Percentiles rank a stretch among this genome's conserved stretches.
These are phyloP conservation scores for Blastobotrys raffinosifermentans DNA, from an alignment of 1,139 yeast species.

Conservation along the genomic window DNA sequence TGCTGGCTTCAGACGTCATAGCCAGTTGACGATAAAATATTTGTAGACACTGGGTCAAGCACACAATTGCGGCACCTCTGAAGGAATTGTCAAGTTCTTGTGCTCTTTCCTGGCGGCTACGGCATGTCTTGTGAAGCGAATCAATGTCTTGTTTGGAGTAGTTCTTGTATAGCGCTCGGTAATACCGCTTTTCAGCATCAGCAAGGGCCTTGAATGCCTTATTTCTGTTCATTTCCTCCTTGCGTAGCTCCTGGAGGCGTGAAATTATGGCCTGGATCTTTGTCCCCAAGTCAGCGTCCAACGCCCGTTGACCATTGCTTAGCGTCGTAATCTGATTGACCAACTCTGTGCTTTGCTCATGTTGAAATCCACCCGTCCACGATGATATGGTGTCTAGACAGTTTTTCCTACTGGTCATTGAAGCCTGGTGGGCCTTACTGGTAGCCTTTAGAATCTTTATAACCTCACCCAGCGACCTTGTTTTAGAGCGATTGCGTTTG, in stretches of 20 bases:
- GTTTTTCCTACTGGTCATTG: constrained; percentile 10
- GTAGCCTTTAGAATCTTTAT: constrained; percentile 14
- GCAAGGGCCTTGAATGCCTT: constrained; percentile 12
- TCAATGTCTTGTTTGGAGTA: constrained; percentile 14
- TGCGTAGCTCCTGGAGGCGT: constrained; percentile 16
- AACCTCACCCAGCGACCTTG: constrained; percentile 10
- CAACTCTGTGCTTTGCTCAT: constrained; percentile 11
- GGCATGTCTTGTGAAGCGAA: constrained; percentile 15
- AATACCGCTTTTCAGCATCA: constrained; percentile 17
- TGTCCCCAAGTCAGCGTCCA: constrained; percentile 6
- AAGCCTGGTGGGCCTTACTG: constrained; percentile 14
- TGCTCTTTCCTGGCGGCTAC: constrained; percentile 11
- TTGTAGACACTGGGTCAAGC: constrained; percentile 17
- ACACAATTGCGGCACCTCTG: constrained; percentile 13
- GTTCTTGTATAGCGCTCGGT: constrained; percentile 20
- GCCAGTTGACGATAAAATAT: constrained; percentile 14
- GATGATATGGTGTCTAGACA: constrained; percentile 12
- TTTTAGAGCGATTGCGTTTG: constrained; percentile 1
- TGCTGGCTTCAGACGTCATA: constrained; percentile 10
- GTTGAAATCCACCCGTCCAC: constrained; percentile 15
- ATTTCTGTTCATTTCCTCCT: constrained; percentile 16
- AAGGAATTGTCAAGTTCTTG: constrained; percentile 10
- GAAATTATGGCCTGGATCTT: constrained; percentile 12
- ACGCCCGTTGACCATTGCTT: neutral
- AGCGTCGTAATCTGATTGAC: constrained; percentile 7